These are phyloP conservation scores for Aureobasidium leucospermi DNA, from an alignment of 2,329 filamentous ascomycete genomes.

Conservation along the genomic window DNA sequence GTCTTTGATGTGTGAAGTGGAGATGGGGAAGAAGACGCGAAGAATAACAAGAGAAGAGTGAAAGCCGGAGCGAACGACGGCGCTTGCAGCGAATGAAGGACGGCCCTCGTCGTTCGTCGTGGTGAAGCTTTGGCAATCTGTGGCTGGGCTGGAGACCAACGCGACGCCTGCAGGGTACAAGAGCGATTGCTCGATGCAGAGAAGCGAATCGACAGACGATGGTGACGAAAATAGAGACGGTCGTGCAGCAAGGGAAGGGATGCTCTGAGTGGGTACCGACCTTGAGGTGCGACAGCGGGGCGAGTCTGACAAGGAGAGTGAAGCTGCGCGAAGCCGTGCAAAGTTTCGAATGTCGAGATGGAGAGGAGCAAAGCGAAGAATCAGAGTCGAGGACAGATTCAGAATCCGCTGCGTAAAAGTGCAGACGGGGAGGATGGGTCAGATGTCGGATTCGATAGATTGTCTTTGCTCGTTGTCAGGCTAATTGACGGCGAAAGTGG, in stretches of 20 bases:
- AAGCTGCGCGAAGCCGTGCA: slow-evolving; percentile 10
- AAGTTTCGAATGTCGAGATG: background rate
- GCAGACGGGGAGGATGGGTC: background rate
- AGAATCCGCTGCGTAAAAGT: background rate
- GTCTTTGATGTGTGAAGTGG: background rate
- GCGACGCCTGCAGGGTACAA: background rate
- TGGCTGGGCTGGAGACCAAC: background rate
- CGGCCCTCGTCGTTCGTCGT: background rate
- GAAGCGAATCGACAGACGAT: background rate
- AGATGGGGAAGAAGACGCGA: background rate
- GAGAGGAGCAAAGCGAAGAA: background rate
- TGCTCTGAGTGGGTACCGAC: slow-evolving; percentile 8
- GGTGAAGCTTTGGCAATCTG: background rate
- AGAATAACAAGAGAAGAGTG: background rate
- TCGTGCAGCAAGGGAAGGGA: slow-evolving; percentile 6
- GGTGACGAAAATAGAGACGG: slow-evolving; percentile 9
- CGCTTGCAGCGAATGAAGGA: background rate
- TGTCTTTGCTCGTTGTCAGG: slow-evolving; percentile 2
- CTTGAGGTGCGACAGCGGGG: slow-evolving; percentile 12
- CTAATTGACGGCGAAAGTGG: slow-evolving; percentile 4
- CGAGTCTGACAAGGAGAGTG: slow-evolving; percentile 12
- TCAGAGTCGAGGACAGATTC: background rate
- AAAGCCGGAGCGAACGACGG: background rate
- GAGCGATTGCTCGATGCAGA: slow-evolving; percentile 7
- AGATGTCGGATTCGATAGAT: slow-evolving; percentile 13